Percentiles rank a stretch among this genome's conserved stretches.
These are phyloP conservation scores for Rosa rugosa DNA, from an alignment of 306 rosid genomes.

Conservation along the genomic window DNA sequence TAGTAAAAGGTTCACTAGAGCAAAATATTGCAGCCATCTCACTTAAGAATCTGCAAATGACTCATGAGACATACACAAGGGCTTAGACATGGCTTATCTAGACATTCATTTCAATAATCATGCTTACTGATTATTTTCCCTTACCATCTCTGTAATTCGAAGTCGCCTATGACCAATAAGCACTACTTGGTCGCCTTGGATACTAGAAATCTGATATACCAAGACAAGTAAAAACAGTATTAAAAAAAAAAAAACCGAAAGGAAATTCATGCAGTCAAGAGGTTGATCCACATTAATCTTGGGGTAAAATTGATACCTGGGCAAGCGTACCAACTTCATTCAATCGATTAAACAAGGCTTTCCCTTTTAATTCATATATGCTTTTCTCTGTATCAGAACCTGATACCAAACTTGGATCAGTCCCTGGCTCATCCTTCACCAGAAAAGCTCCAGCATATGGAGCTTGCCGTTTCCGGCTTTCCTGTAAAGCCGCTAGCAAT, in stretches of 20 bases:
- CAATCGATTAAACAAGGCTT: slow-evolving; percentile 82
- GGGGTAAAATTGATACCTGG: slow-evolving; percentile 51
- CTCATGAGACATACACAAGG: background rate
- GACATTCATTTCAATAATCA: slow-evolving; percentile 13
- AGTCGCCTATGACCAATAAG: slow-evolving; percentile 97
- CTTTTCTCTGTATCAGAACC: slow-evolving; percentile 76
- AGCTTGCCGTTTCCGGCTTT: slow-evolving; percentile 88
- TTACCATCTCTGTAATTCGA: slow-evolving; percentile 90
- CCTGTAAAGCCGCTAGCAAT: slow-evolving; percentile 86
- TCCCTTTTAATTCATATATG: slow-evolving; percentile 70
- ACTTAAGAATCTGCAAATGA: background rate
- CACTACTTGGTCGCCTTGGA: slow-evolving; percentile 87
- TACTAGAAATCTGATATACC: slow-evolving; percentile 80
- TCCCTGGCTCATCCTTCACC: slow-evolving; percentile 81
- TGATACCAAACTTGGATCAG: slow-evolving; percentile 72
- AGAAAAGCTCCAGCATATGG: slow-evolving; percentile 99
- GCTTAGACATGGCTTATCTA: slow-evolving; percentile 7
- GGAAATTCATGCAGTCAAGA: background rate
- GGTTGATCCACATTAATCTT: background rate
- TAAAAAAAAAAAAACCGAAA: background rate
- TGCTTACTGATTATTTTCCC: slow-evolving; percentile 33
- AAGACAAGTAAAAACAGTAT: slow-evolving; percentile 3
- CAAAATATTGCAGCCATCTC: no score
- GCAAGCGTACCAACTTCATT: slow-evolving; percentile 99
- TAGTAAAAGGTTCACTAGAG: background rate